Percentiles rank a stretch among this genome's conserved stretches.
These are phyloP conservation scores for Holtermanniella nyarrowii DNA, from an alignment of 768 basidiomycete species.

Conservation along the genomic window DNA sequence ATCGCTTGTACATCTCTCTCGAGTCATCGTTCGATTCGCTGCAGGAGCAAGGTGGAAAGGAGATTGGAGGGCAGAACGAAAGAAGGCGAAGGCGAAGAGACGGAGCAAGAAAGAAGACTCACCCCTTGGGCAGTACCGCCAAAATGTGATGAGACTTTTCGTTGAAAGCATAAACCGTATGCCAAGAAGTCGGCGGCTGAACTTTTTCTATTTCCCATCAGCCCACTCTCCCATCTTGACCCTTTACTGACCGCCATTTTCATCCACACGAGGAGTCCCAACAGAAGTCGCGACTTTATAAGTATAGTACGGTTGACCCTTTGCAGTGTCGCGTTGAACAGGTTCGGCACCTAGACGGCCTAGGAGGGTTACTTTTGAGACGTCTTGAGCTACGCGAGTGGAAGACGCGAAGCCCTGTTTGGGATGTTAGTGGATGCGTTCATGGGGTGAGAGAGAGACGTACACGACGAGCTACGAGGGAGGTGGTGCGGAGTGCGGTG, in stretches of 20 bases:
- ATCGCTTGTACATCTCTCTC: too few species aligned
- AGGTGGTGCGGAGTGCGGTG: too few species aligned
- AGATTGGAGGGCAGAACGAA: too few species aligned
- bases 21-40: too few species aligned
- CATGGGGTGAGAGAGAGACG: too few species aligned
- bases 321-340: conserved; percentile 12
- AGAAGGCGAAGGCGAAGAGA: too few species aligned
- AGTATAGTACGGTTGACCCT: conserved; percentile 29
- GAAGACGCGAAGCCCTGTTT: conserved; percentile 19
- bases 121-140: conserved; percentile 22
- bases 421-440: too few species aligned
- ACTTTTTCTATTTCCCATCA: conserved; percentile 2
- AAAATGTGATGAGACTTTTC: conserved; percentile 14
- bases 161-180: conserved; percentile 27
- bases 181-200: conserved; percentile 20
- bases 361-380: conserved; percentile 21
- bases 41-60: too few species aligned
- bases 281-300: conserved; percentile 22
- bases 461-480: conserved; percentile 89
- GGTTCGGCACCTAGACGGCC: conserved; percentile 27
- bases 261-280: conserved; percentile 5
- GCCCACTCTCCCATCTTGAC: conserved; percentile 8
- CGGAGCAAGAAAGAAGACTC: conserved; percentile 1
- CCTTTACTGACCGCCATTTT: conserved; percentile 7
- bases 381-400: conserved; percentile 5